These are phyloP conservation scores for Ceriops zippeliana DNA, from an alignment of 345 rosid species.

Conservation along the genomic window DNA sequence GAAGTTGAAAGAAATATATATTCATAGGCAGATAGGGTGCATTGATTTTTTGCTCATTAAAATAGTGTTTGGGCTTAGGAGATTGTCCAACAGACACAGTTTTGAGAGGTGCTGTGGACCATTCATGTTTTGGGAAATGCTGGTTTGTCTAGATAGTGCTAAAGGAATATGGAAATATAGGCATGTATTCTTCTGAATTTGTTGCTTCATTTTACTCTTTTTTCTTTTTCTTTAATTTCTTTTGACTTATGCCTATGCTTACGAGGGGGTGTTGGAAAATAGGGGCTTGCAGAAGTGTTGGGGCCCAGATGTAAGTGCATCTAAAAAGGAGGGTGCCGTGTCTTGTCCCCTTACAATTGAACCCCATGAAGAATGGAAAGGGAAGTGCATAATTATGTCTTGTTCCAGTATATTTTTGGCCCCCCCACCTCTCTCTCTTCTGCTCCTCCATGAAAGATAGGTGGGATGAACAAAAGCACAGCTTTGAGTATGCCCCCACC, in stretches of 20 bases:
- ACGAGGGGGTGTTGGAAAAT: constrained; percentile 30
- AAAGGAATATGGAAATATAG: constrained; percentile 16
- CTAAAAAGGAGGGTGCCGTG: constrained; percentile 36
- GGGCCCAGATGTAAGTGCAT: constrained; percentile 36
- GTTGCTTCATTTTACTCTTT: neutral
- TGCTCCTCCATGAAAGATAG: constrained; percentile 14
- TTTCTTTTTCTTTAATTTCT: neutral
- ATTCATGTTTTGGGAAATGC: constrained; percentile 24
- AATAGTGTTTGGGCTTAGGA: constrained; percentile 18
- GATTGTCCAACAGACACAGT: constrained; percentile 31
- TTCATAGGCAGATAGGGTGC: constrained; percentile 35
- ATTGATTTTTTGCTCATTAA: constrained; percentile 39
- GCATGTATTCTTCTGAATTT: constrained; percentile 1
- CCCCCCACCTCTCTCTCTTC: constrained; percentile 7
- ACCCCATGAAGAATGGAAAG: constrained; percentile 34
- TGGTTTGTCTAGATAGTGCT: constrained; percentile 42
- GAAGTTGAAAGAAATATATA: constrained; percentile 35
- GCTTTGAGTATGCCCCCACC: constrained; percentile 33
- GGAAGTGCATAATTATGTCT: constrained; percentile 38
- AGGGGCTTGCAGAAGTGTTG: constrained; percentile 16
- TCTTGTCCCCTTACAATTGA: constrained; percentile 31
- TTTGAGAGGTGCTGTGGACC: constrained; percentile 41
- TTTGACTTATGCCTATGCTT: constrained; percentile 16
- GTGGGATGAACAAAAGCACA: constrained; percentile 25
- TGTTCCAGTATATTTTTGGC: constrained; percentile 22